Evolutionary conservation across 1,284 basidiomycete genomes (phyloP), one percentile per base, ranked within the genome.

Genomic region (Chalciporus sp.): DNA sequence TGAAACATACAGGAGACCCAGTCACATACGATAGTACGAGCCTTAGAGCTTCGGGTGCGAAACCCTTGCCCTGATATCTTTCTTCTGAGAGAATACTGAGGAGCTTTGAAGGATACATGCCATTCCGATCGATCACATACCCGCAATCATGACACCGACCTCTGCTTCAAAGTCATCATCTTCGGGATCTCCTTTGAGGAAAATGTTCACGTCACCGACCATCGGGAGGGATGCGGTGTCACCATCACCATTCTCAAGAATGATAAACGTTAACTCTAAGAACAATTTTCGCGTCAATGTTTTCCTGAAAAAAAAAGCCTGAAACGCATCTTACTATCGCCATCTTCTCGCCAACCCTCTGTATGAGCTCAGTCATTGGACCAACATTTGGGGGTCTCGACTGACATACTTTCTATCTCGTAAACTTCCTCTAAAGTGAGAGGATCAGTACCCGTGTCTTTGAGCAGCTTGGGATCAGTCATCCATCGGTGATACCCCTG

Each of bases 401-500:
- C 39, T 12, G 23, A 75, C 85, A 52, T 64, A 94, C 93, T 77
- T 71, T 98, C 95, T 95, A 98, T 98, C 19, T 89, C 88, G 59
- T 89, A 88, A 66, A 98, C 96, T 66, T 96, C 85, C 50, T 91
- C 86, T 10, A 95, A 74, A 0, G 80, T 83, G 37, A 98, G 77
- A 7, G 88, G 86, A 64, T 97, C 94, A 52, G 91, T 94, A 1
- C 95, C 94, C 0, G 94, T 98, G 31, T 89, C 77, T 58, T 85
- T 80, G 47, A 88, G 82, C 47, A 98, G 75, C 58, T 85, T 83
- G 14, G 83, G 80, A 68, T 85, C 82, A 45, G 82, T 77, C 95
- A 98, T 97, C 95, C 95, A 98, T 63, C 82, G 79, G 68, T 97
- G 88, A 65, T 98, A 98, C 65, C 74, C 88, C 92, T 95, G 58